Base-by-base conservation (phyloP, 2,329 filamentous ascomycete genomes). In the Verticillium nubilum region DNA sequence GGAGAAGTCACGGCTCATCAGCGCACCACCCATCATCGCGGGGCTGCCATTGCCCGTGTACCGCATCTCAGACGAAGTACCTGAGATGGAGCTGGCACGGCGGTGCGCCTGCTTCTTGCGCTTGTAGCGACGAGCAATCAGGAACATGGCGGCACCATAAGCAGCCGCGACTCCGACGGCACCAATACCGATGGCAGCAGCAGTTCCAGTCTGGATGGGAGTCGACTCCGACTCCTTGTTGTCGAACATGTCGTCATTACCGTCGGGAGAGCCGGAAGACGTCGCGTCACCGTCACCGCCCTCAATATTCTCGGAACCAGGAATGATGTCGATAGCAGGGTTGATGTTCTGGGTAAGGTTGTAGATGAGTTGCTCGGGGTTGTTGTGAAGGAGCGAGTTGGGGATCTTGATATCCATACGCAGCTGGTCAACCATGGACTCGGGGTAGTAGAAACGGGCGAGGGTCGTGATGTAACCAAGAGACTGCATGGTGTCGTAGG, bases 131-230 rank as follows among this genome's bases (percentile, higher is more conserved):
- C 92, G 88, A 56, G 93, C 93, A 65, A 97, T 86, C 69, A 95
- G 87, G 78, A 97, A 94, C 93, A 97, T 97, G 72, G 91, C 92
- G 13, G 90, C 91, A 69, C 92, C 93, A 67, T 97, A 97, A n/a
- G 92, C 87, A 56, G 88, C 89, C 50, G 91, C 91, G 69, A 92
- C 87, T 52, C 85, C 84, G 31, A 93, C 85, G 27, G 91, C 89
- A 67, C 91, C 91, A 25, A 91, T 81, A 59, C 89, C 91, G 68
- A 97, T 87, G 64, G 84, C 86, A 26, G 83, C 85, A 1, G 83
- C 87, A 33, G 86, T 88, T 50, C 84, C 86, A 68, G 79, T 79
- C 68, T 84, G 78, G 63, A 84, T 84, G 53, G 87, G 78, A 5
- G 83, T 83, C 65, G 84, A 79, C 60, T 80, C 79, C 35, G 78